These are phyloP conservation scores for Tulasnella calospora DNA, from an alignment of 768 basidiomycete species.

Conservation along the genomic window DNA sequence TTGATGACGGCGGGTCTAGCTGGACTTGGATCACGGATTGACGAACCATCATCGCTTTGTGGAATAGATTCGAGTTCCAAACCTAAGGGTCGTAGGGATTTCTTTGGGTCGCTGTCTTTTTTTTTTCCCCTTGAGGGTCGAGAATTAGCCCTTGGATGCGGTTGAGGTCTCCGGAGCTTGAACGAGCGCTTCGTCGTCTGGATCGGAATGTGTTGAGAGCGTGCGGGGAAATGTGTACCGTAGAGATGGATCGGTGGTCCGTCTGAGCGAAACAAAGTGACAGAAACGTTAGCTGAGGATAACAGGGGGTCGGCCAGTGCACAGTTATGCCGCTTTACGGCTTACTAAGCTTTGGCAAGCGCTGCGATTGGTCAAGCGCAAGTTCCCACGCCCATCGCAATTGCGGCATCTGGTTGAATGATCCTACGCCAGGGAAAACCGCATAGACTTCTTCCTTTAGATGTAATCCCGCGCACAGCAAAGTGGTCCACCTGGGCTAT, in stretches of 20 bases:
- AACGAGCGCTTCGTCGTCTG: not conserved
- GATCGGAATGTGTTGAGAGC: not conserved
- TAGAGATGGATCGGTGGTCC: constrained; percentile 4
- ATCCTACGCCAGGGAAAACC: constrained; percentile 2
- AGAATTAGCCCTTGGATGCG: not conserved
- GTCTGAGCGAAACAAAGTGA: not conserved
- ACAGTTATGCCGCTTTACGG: not conserved
- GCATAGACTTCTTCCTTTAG: not conserved
- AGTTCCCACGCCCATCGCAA: not conserved
- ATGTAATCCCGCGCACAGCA: not conserved
- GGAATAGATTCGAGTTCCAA: not conserved
- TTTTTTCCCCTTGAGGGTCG: not conserved
- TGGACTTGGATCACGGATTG: not conserved
- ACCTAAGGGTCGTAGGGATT: not conserved
- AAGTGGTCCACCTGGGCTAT: not conserved
- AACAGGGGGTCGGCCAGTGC: not conserved
- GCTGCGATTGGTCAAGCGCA: not conserved
- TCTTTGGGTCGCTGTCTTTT: not conserved
- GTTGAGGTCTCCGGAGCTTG: not conserved
- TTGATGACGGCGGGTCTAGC: not conserved
- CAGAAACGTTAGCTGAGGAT: not conserved
- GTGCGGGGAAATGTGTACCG: constrained; percentile 1
- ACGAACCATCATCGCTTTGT: not conserved
- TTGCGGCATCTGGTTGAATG: constrained; percentile 1
- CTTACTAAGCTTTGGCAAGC: not conserved